Evolutionary conservation across 2,329 filamentous ascomycete species (phyloP).

Genomic region (Colletotrichum tabaci): DNA sequence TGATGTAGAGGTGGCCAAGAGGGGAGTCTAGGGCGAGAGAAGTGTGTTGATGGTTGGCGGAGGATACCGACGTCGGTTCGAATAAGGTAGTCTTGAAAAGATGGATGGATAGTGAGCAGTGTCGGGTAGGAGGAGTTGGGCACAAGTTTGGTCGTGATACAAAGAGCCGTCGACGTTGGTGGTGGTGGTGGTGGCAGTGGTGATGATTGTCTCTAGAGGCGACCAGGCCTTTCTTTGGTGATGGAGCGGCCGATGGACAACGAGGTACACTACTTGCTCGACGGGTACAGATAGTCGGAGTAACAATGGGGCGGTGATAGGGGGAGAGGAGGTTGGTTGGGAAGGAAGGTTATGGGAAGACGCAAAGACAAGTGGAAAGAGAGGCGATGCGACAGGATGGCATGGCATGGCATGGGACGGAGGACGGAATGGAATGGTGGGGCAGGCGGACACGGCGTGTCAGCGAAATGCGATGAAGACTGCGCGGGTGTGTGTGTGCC

Average conservation of each 20-base stretch:
- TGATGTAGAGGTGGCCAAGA: conserved; percentile 29
- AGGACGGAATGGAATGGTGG: conserved; percentile 18
- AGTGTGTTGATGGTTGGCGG: conserved; percentile 15
- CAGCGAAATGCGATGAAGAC: background rate
- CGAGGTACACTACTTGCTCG: background rate
- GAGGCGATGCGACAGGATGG: conserved; percentile 11
- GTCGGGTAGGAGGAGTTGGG: background rate
- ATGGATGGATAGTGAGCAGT: background rate
- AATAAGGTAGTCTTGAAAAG: conserved; percentile 5
- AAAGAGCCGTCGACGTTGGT: background rate
- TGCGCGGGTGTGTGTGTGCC: background rate
- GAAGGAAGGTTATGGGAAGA: conserved; percentile 11
- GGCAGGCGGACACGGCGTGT: background rate
- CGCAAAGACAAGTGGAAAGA: conserved; percentile 7
- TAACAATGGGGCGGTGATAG: background rate
- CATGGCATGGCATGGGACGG: conserved; percentile 7
- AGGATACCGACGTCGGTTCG: conserved; percentile 5
- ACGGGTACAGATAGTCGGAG: background rate
- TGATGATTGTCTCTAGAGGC: background rate
- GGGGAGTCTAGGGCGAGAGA: conserved; percentile 9
- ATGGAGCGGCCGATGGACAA: background rate
- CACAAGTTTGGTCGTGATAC: background rate
- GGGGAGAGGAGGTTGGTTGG: background rate
- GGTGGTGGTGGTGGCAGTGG: background rate
- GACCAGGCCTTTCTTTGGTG: background rate